Conservation (phyloP, 2,329 filamentous ascomycete genomes). For the Apiospora malaysiana region DNA sequence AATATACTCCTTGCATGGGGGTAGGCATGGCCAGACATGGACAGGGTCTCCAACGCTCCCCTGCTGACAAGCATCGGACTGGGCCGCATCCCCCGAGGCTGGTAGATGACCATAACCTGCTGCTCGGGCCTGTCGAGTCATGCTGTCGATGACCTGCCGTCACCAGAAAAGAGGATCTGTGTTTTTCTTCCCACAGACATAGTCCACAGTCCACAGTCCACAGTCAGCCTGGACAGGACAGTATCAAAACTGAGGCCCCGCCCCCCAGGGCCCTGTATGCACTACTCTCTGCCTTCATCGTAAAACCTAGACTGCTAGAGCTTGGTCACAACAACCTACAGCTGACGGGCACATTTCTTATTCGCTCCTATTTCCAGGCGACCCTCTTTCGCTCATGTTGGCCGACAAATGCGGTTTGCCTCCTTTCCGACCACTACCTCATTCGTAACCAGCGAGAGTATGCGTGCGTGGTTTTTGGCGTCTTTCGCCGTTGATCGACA, state of each 20-base stretch:
- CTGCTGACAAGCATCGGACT: slow-evolving; percentile 18
- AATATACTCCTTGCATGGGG: slow-evolving; percentile 8
- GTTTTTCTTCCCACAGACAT: too few species aligned
- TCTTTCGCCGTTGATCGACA: slow-evolving; percentile 1
- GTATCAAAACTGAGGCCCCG: background rate
- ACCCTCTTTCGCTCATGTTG: background rate
- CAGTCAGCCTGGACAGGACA: slow-evolving; percentile 11
- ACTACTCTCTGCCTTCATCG: background rate
- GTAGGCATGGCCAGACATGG: background rate
- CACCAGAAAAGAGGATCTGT: background rate
- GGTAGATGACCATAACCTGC: slow-evolving; percentile 11
- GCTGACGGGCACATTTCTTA: background rate
- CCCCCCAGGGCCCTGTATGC: background rate
- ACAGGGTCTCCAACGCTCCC: background rate
- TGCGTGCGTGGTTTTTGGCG: background rate
- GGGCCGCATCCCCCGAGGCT: slow-evolving; percentile 15
- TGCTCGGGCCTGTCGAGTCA: slow-evolving; percentile 15
- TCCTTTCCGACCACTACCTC: background rate
- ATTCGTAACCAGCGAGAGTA: background rate
- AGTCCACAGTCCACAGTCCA: background rate
- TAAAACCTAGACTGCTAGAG: background rate
- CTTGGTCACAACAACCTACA: background rate
- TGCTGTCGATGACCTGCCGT: background rate
- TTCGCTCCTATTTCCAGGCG: background rate
- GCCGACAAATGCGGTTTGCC: slow-evolving; percentile 15